phyloP scores from a whole-genome alignment of 1,284 basidiomycete genomes.

The Cryptococcus wingfieldii region DNA sequence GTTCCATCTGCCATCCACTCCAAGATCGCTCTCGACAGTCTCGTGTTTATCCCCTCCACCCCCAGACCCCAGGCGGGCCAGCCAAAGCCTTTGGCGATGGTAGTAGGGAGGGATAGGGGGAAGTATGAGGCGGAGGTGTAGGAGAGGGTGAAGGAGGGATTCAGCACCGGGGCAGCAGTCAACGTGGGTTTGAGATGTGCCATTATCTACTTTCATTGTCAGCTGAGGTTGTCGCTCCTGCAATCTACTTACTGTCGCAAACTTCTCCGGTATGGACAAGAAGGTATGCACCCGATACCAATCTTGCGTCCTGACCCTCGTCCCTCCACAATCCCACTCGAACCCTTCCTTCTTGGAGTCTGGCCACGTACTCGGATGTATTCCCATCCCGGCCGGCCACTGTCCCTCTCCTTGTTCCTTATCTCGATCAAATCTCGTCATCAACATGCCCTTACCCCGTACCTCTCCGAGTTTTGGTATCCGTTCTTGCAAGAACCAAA shows the following conservation, averaged over 20 bases:
- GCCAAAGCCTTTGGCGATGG: slow-evolving; percentile 72
- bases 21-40: slow-evolving; percentile 66
- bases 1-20: slow-evolving; percentile 32
- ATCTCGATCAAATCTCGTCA: slow-evolving; percentile 64
- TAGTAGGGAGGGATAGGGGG: slow-evolving; percentile 68
- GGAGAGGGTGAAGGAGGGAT: slow-evolving; percentile 64
- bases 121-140: slow-evolving; percentile 77
- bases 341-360: slow-evolving; percentile 68
- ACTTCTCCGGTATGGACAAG: slow-evolving; percentile 72
- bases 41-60: slow-evolving; percentile 73
- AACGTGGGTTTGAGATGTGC: slow-evolving; percentile 19
- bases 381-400: slow-evolving; percentile 58
- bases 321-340: slow-evolving; percentile 58
- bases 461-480: slow-evolving; percentile 75
- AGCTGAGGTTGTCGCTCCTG: neutral
- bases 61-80: slow-evolving; percentile 69
- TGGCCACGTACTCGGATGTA: slow-evolving; percentile 76
- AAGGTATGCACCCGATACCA: slow-evolving; percentile 78
- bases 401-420: slow-evolving; percentile 57
- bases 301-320: slow-evolving; percentile 68
- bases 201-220: slow-evolving; percentile 4
- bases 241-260: slow-evolving; percentile 48
- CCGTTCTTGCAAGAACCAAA: slow-evolving; percentile 72
- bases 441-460: slow-evolving; percentile 71
- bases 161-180: neutral